Conservation (phyloP, 768 basidiomycete species). For the Lactarius evosmus region DNA sequence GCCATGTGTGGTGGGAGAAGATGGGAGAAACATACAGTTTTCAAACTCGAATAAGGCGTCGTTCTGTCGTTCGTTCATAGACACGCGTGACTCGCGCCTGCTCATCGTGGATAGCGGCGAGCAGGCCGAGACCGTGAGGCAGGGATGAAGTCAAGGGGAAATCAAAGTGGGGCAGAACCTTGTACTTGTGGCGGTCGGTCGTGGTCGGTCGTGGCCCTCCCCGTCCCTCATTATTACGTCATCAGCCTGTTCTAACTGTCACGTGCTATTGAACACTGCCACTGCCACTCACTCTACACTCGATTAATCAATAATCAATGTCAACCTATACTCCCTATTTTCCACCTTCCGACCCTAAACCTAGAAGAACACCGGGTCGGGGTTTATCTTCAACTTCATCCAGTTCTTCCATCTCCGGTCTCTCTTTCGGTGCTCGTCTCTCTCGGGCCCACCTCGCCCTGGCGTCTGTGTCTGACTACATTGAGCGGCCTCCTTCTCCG, state of each 20-base stretch:
- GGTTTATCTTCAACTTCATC: not conserved
- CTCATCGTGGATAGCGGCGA: slow-evolving; percentile 35
- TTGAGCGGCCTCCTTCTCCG: slow-evolving; percentile 14
- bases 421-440: slow-evolving; percentile 13
- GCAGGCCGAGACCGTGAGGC: slow-evolving; percentile 22
- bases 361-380: not conserved
- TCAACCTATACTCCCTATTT: slow-evolving; percentile 21
- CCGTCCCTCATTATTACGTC: not conserved
- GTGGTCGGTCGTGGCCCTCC: no score
- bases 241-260: no score
- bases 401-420: not conserved
- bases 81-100: slow-evolving; percentile 42
- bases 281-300: no score
- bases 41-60: slow-evolving; percentile 84
- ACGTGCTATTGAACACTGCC: not conserved
- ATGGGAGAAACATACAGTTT: slow-evolving; percentile 56
- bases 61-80: slow-evolving; percentile 63
- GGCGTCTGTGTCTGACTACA: slow-evolving; percentile 17
- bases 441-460: slow-evolving; percentile 18
- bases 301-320: no score
- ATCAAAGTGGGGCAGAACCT: not conserved
- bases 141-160: slow-evolving; percentile 5
- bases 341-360: not conserved
- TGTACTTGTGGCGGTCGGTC: not conserved
- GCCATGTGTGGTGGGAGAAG: slow-evolving; percentile 31